These are phyloP conservation scores for Ogataea glucozyma DNA, from an alignment of 805 yeast genomes.

Conservation along the genomic window DNA sequence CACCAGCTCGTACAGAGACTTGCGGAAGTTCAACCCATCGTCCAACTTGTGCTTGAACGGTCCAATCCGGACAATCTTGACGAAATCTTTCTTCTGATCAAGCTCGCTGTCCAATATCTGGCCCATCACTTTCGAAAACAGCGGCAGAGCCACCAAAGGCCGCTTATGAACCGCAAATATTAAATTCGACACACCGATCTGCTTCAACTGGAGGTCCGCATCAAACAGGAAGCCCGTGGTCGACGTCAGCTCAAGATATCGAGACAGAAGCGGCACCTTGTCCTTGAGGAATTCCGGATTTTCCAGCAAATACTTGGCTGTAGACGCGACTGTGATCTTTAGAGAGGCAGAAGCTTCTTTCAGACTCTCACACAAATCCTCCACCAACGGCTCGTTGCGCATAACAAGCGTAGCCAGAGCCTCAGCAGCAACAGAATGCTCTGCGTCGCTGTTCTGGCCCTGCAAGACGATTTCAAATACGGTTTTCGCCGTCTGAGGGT, in stretches of 20 bases:
- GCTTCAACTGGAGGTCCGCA: slow-evolving; percentile 54
- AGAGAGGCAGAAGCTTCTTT: slow-evolving; percentile 15
- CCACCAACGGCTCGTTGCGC: slow-evolving; percentile 16
- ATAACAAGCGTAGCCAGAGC: slow-evolving; percentile 27
- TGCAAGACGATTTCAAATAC: slow-evolving; percentile 14
- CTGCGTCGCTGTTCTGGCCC: slow-evolving; percentile 17
- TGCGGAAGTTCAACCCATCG: slow-evolving; percentile 71
- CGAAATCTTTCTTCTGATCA: slow-evolving; percentile 53
- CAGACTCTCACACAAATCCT: slow-evolving; percentile 16
- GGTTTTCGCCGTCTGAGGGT: slow-evolving; percentile 10
- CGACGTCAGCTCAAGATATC: slow-evolving; percentile 29
- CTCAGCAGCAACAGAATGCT: slow-evolving; percentile 27
- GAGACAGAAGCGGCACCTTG: slow-evolving; percentile 16
- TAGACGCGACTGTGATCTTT: slow-evolving; percentile 30
- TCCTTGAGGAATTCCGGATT: slow-evolving; percentile 15
- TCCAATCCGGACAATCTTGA: slow-evolving; percentile 75
- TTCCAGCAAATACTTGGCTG: slow-evolving; percentile 31
- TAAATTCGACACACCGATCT: slow-evolving; percentile 58
- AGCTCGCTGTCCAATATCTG: slow-evolving; percentile 53
- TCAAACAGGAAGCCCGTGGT: slow-evolving; percentile 31
- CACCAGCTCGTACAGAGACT: slow-evolving; percentile 68
- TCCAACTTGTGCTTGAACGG: slow-evolving; percentile 84
- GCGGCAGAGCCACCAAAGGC: slow-evolving; percentile 47
- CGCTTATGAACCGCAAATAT: slow-evolving; percentile 60
- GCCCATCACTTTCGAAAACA: slow-evolving; percentile 50